These are phyloP conservation scores for Citrullus mucosospermus DNA, from an alignment of 306 rosid genomes.

Conservation along the genomic window DNA sequence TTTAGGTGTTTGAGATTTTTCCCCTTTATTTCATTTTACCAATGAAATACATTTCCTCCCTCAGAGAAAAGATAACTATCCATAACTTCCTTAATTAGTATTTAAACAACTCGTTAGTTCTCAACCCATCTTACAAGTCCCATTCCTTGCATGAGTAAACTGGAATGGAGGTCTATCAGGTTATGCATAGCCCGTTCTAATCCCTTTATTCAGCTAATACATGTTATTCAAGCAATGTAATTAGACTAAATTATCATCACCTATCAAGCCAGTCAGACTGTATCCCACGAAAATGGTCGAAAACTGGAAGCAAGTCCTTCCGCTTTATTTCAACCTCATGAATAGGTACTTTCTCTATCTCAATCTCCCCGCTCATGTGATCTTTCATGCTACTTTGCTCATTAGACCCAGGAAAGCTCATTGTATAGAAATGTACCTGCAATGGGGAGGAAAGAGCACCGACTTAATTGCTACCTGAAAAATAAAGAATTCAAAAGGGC, in stretches of 20 bases:
- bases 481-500: conserved; percentile 6
- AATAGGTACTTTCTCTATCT: conserved; percentile 57
- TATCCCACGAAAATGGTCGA: conserved; percentile 50
- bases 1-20: too few species aligned
- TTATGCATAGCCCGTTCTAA: neutral
- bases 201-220: neutral
- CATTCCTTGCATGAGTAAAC: neutral
- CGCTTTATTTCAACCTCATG: conserved; percentile 65
- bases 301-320: conserved; percentile 77
- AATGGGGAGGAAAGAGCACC: conserved; percentile 13
- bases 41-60: too few species aligned
- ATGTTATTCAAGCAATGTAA: neutral
- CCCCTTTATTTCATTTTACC: too few species aligned
- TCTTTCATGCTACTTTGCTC: conserved; percentile 24
- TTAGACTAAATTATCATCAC: conserved; percentile 22
- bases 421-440: conserved; percentile 63
- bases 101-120: neutral
- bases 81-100: neutral
- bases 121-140: neutral
- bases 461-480: conserved; percentile 10
- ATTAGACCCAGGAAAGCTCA: conserved; percentile 34
- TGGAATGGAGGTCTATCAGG: neutral
- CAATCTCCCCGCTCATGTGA: conserved; percentile 52
- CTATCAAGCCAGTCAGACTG: conserved; percentile 67
- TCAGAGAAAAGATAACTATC: neutral